These are phyloP conservation scores for Dioscorea cayenensis DNA, from an alignment of 116 monocot species.

Conservation along the genomic window DNA sequence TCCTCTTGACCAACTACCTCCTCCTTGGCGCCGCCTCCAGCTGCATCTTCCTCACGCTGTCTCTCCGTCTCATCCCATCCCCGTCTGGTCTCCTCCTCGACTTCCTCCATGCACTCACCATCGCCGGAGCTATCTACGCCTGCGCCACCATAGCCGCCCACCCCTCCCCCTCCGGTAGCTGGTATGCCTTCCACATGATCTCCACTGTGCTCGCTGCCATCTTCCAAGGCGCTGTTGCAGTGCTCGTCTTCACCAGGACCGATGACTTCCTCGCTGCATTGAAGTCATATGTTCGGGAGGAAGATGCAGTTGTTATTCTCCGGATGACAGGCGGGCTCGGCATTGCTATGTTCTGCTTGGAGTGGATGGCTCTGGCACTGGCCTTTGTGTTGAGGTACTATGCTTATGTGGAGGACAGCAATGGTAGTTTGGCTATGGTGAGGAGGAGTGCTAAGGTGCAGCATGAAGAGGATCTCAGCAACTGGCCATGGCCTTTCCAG, in stretches of 20 bases:
- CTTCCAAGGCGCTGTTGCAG: slow-evolving; percentile 50
- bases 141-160: slow-evolving; percentile 17
- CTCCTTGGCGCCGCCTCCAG: slow-evolving; percentile 53
- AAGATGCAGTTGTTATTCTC: slow-evolving; percentile 52
- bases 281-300: slow-evolving; percentile 54
- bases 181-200: slow-evolving; percentile 63
- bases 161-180: slow-evolving; percentile 20
- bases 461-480: slow-evolving; percentile 10
- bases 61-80: slow-evolving; percentile 66
- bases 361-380: slow-evolving; percentile 55
- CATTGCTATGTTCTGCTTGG: slow-evolving; percentile 44
- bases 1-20: slow-evolving; percentile 62
- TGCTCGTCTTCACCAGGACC: slow-evolving; percentile 45
- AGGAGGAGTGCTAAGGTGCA: slow-evolving; percentile 23
- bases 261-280: slow-evolving; percentile 37
- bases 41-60: slow-evolving; percentile 69
- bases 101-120: slow-evolving; percentile 59
- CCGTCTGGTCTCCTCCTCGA: slow-evolving; percentile 46
- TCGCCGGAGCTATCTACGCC: slow-evolving; percentile 37
- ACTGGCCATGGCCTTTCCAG: slow-evolving; percentile 21
- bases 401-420: slow-evolving; percentile 15
- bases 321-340: slow-evolving; percentile 54
- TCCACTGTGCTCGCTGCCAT: slow-evolving; percentile 59
- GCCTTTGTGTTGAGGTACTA: slow-evolving; percentile 60
- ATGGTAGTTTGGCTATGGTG: not conserved